phyloP scores from a whole-genome alignment of 1,284 basidiomycete genomes.

The Schizophyllum amplum region DNA sequence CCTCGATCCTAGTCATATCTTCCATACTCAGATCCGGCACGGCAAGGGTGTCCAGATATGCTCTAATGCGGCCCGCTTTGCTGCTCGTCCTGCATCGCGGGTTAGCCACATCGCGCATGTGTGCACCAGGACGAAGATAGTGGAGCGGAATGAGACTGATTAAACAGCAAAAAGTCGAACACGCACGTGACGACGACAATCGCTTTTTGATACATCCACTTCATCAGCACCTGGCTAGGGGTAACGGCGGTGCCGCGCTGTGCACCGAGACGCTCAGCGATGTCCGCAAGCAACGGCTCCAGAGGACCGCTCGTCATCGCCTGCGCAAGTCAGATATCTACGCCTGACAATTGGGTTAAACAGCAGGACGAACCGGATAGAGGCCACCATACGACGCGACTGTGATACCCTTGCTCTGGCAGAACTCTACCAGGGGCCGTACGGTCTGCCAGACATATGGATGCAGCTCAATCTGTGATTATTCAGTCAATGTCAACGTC shows the following conservation, averaged over 20 bases:
- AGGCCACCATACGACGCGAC: slow-evolving; percentile 58
- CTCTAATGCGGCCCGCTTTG: no score
- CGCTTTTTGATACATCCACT: slow-evolving; percentile 53
- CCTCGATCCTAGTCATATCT: no score
- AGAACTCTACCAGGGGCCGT: slow-evolving; percentile 44
- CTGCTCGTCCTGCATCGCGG: no score
- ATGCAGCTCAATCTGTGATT: slow-evolving; percentile 80
- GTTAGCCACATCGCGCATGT: no score
- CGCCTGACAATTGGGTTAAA: slow-evolving; percentile 16
- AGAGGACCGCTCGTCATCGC: slow-evolving; percentile 23
- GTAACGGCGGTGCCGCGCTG: slow-evolving; percentile 39
- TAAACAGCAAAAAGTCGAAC: no score
- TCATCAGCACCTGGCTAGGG: slow-evolving; percentile 44
- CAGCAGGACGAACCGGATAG: slow-evolving; percentile 48
- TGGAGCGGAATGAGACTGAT: no score
- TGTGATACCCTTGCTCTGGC: slow-evolving; percentile 56
- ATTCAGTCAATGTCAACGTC: no score
- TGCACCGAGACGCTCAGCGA: slow-evolving; percentile 39
- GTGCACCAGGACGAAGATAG: no score
- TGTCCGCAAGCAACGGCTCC: slow-evolving; percentile 31
- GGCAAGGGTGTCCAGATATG: no score
- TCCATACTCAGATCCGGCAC: no score
- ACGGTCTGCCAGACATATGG: slow-evolving; percentile 65
- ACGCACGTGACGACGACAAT: slow-evolving; percentile 65
- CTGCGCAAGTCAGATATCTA: not conserved